Evolutionary conservation across 2,329 filamentous ascomycete species (phyloP), one percentile per base, ranked within the genome.

Genomic region (Claviceps digitariae): DNA sequence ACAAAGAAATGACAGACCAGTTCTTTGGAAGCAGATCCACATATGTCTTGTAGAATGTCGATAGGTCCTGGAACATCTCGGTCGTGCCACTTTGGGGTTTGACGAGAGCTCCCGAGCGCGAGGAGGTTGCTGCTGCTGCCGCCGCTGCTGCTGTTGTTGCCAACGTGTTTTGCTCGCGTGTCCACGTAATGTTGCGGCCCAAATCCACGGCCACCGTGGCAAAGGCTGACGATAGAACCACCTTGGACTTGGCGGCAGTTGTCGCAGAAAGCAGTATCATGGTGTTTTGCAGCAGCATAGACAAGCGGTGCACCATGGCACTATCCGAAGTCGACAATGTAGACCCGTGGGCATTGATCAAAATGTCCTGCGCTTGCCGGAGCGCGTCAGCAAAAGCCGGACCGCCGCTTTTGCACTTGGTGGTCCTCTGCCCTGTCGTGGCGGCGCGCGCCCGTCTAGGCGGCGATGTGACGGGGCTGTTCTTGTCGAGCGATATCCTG

Each of bases 1-100:
- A 86, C 46, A 98, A 72, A 0, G 90, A 97, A 10, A 98, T 73
- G 1, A 90, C 86, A 48, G 83, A 89, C 93, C 93, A 98, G 7
- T 77, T 74, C 41, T 74, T 70, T 0, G 93, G 94, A 6, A 98
- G 82, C 50, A 91, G 85, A 62, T 96, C 87, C 50, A 96, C 77
- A 60, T 90, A 95, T 47, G 90, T 80, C 57, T 78, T 76, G 64
- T 91, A 86, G 62, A 95, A 94, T 27, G 75, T 74, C 45, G 73
- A 68, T 61, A 82, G 76, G 57, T 84, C 76, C 10, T 73, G 68
- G 4, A 72, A 67, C 53, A 73, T 64, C 1, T 71, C 73, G 13
- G 43, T 44, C 0, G 47, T 6, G 4, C 48, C 40, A n/a, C 48
- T 52, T 1, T 47, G 8, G 55, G 72, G 73, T 61, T 82, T 75